Conservation (phyloP, 495 filamentous ascomycete genomes). For the Annulohypoxylon bovei region DNA sequence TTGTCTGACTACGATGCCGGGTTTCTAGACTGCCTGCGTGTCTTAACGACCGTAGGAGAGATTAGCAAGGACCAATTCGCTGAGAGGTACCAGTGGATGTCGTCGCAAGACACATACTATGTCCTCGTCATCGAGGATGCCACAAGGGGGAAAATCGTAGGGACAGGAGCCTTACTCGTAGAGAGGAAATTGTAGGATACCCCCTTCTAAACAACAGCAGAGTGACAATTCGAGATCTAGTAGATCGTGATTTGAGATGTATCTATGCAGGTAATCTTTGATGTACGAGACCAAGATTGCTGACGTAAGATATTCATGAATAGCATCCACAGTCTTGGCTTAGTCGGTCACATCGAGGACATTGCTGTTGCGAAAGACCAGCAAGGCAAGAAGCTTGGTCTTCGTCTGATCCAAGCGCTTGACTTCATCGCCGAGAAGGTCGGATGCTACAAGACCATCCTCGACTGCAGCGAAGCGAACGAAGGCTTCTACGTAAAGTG, state of each 20-base stretch:
- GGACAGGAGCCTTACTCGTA: constrained; percentile 86
- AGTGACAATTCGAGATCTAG: neutral
- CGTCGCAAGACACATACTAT: constrained; percentile 81
- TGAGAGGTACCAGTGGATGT: constrained; percentile 86
- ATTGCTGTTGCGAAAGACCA: constrained; percentile 94
- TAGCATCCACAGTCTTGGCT: constrained; percentile 76
- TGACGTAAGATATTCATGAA: constrained; percentile 10
- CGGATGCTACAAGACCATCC: constrained; percentile 89
- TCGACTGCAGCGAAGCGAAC: constrained; percentile 74
- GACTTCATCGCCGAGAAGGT: constrained; percentile 86
- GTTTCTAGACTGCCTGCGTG: constrained; percentile 90
- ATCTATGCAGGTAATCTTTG: neutral
- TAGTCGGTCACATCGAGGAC: constrained; percentile 98
- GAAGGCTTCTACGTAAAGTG: constrained; percentile 99
- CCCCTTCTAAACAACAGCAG: neutral
- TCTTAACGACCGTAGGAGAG: constrained; percentile 92
- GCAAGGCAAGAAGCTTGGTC: constrained; percentile 94
- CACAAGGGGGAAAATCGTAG: constrained; percentile 70
- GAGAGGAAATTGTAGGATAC: constrained; percentile 79
- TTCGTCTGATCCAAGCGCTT: constrained; percentile 92
- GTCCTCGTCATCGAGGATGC: constrained; percentile 83
- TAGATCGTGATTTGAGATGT: neutral
- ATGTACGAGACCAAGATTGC: constrained; percentile 10
- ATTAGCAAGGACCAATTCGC: constrained; percentile 79
- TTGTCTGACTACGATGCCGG: constrained; percentile 78